Evolutionary conservation across 306 rosid species (phyloP).

Genomic region (Gastrolobium villosum): DNA sequence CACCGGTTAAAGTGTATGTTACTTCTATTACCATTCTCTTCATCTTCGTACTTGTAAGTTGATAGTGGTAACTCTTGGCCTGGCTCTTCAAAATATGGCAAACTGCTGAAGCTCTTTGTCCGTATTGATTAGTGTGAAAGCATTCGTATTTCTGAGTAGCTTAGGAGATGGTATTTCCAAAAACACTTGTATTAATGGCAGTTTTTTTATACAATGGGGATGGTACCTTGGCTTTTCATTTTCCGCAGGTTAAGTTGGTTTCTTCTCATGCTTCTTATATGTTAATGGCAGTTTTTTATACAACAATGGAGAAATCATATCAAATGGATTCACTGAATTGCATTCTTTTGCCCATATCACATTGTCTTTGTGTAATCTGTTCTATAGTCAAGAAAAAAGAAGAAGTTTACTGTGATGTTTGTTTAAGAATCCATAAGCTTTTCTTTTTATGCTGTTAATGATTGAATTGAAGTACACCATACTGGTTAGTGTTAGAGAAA

Average conservation of each 20-base stretch:
- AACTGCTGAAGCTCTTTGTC: conserved; percentile 28
- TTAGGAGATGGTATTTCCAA: not conserved
- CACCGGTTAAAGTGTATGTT: conserved; percentile 88
- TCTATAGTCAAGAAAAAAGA: conserved; percentile 28
- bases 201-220: too few relatives aligned
- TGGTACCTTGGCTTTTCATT: not conserved
- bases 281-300: not conserved
- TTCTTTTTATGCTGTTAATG: conserved; percentile 11
- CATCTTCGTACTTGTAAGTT: conserved; percentile 3
- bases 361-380: not conserved
- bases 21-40: conserved; percentile 47
- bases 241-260: conserved; percentile 15
- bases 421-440: conserved; percentile 10
- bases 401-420: conserved; percentile 29
- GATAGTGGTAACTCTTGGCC: conserved; percentile 17
- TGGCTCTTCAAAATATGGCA: conserved; percentile 35
- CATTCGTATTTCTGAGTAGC: conserved; percentile 19
- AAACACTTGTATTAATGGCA: not conserved
- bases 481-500: conserved; percentile 23
- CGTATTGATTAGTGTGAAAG: conserved; percentile 14
- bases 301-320: conserved; percentile 5
- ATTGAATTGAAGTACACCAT: conserved; percentile 13
- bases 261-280: conserved; percentile 29
- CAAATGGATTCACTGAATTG: conserved; percentile 29
- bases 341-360: conserved; percentile 2